Evolutionary conservation across 1,284 basidiomycete species (phyloP), one percentile per base, ranked within the genome.

Genomic region (Porogramme epimiltina): DNA sequence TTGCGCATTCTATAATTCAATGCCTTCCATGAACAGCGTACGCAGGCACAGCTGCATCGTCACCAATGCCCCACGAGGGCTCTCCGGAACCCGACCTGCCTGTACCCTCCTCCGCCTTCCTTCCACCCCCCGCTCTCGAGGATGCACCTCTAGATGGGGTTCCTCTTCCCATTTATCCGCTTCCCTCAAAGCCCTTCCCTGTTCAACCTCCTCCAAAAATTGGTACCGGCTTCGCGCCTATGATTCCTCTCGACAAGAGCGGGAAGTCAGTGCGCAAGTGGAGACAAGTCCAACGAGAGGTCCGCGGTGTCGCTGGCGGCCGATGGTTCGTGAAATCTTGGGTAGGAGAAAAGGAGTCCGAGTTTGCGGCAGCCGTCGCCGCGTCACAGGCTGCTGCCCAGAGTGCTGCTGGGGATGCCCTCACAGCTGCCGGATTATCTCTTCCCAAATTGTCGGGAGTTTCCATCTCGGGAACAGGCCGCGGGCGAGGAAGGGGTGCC

Each of bases 321-420:
- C 79, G 88, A 24, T 91, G 89, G 89, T 85, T 90, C 60, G 71
- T 82, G 8, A 78, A 78, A 24, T 73, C 85, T 13, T 91, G 87
- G 88, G 85, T 87, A 13, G 89, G 87, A n/a, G 84, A 84, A 53
- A 89, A 88, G 66, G 85, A 88, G 39, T 89, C 86, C 13, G 80
- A 85, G 52, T 83, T 78, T 50, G 78, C 73, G 1, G 49, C 58
- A 2, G 67, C 67, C 0, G 59, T 67, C 3, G 49, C 76, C 16
- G 63, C 61, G 2, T 56, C 63, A 1, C 56, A 58, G 11, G 62
- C 62, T 10, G 57, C 55, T 2, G 47, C 52, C 5, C 58, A 56
- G 16, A 53, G 47, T 13, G 49, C 54, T 6, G 51, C 47, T 3
- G 51, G 49, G 8, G 57, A 59, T 5, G 36, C 46, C n/a, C 33